Conservation (phyloP, 768 basidiomycete genomes). For the Xerocomellus dryophilus region DNA sequence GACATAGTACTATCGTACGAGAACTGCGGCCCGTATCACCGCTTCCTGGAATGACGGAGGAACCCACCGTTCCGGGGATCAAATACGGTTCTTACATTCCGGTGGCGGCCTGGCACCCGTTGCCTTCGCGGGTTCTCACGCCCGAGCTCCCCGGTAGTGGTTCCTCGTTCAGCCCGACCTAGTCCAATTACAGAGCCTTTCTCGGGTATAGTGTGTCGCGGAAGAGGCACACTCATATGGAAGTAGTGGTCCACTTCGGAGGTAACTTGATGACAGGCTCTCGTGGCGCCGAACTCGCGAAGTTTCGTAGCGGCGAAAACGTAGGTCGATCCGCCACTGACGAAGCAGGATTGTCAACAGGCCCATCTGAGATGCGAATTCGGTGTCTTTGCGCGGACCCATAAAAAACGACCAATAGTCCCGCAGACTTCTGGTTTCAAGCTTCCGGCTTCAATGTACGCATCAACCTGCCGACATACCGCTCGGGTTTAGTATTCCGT, state of each 20-base stretch:
- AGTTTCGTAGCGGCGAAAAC: background rate
- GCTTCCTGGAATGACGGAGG: constrained; percentile 13
- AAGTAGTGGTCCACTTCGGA: background rate
- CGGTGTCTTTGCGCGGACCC: background rate
- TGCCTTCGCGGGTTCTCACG: constrained; percentile 11
- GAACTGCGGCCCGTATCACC: constrained; percentile 2
- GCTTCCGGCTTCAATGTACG: background rate
- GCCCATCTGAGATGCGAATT: background rate
- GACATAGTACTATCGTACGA: constrained; percentile 9
- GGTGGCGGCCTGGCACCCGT: constrained; percentile 15
- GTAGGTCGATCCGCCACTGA: constrained; percentile 15
- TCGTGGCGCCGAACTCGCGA: background rate
- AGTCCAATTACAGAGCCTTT: background rate
- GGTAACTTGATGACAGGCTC: background rate
- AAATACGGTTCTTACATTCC: constrained; percentile 2
- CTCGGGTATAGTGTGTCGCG: constrained; percentile 1
- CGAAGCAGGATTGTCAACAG: constrained; percentile 13
- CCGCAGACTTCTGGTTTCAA: background rate
- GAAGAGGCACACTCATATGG: background rate
- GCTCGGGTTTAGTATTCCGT: background rate
- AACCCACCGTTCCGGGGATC: background rate
- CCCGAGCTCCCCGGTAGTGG: constrained; percentile 13
- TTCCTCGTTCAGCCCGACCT: background rate
- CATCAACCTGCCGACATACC: background rate
- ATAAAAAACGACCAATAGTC: background rate